phyloP scores from a whole-genome alignment of 2,329 filamentous ascomycete genomes.

The Aspergillus versicolor region DNA sequence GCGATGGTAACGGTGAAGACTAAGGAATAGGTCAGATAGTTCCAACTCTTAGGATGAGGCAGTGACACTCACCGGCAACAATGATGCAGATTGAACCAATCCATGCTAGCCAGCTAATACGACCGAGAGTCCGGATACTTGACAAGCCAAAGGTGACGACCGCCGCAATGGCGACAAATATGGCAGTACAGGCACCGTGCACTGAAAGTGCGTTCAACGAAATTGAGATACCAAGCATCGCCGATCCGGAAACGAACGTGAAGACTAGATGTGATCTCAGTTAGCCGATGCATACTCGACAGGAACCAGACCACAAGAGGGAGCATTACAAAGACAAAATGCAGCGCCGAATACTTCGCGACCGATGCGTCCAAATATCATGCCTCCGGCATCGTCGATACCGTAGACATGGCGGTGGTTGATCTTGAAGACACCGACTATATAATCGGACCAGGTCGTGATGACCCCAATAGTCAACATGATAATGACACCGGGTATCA shows the following conservation, averaged over 20 bases:
- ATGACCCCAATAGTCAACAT: constrained; percentile 42
- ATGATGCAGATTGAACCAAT: constrained; percentile 26
- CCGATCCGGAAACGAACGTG: constrained; percentile 43
- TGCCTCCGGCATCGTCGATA: constrained; percentile 56
- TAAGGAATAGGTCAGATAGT: not conserved
- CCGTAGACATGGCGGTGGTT: constrained; percentile 56
- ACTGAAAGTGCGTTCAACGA: constrained; percentile 42
- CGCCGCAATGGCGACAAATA: constrained; percentile 25
- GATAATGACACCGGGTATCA: constrained; percentile 49
- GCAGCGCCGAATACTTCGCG: constrained; percentile 45
- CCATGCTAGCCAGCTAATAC: constrained; percentile 37
- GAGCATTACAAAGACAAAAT: constrained; percentile 19
- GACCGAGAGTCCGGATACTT: constrained; percentile 37
- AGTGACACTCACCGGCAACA: constrained; percentile 14
- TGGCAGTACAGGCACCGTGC: constrained; percentile 34
- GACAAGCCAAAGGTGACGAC: constrained; percentile 23
- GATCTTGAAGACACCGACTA: constrained; percentile 53
- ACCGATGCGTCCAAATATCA: constrained; percentile 55
- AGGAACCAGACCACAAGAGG: not conserved
- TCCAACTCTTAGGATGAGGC: no score
- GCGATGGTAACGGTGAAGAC: constrained; percentile 26
- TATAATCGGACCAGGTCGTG: constrained; percentile 51
- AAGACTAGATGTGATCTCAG: constrained; percentile 20
- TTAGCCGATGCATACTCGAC: not conserved
- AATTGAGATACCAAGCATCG: constrained; percentile 43